These are phyloP conservation scores for Clavispora carvajalis DNA, from an alignment of 805 yeast genomes.

Conservation along the genomic window DNA sequence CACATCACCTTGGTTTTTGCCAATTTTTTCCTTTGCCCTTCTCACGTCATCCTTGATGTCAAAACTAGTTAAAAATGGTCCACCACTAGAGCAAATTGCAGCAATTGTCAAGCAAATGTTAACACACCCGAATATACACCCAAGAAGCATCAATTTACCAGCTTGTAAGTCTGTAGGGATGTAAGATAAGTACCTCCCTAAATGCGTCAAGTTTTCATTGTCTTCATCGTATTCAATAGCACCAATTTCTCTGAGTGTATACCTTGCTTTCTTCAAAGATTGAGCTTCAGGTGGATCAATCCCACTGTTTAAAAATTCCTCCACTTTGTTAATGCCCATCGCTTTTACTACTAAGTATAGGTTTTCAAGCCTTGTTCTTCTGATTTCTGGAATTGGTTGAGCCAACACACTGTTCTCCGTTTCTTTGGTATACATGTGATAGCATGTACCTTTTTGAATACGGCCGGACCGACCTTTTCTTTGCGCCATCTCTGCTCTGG, in stretches of 20 bases:
- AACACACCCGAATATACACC: conserved; percentile 78
- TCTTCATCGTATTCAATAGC: conserved; percentile 43
- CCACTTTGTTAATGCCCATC: conserved; percentile 77
- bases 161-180: conserved; percentile 84
- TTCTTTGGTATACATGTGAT: conserved; percentile 65
- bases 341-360: conserved; percentile 79
- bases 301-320: conserved; percentile 64
- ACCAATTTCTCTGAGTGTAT: conserved; percentile 62
- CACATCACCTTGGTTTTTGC: conserved; percentile 60
- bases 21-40: conserved; percentile 35
- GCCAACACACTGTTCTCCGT: conserved; percentile 53
- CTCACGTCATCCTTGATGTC: conserved; percentile 67
- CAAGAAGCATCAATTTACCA: conserved; percentile 75
- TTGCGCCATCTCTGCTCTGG: conserved; percentile 84
- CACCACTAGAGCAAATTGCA: conserved; percentile 65
- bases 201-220: conserved; percentile 51
- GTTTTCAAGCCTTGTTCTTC: conserved; percentile 76
- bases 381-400: conserved; percentile 86
- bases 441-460: conserved; percentile 77
- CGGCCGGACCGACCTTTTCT: conserved; percentile 99
- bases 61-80: conserved; percentile 60
- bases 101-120: conserved; percentile 78
- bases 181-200: conserved; percentile 75
- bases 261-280: conserved; percentile 47
- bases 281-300: conserved; percentile 70